Base-by-base conservation (phyloP, 306 rosid species). In the Pyrus pyrifolia region DNA sequence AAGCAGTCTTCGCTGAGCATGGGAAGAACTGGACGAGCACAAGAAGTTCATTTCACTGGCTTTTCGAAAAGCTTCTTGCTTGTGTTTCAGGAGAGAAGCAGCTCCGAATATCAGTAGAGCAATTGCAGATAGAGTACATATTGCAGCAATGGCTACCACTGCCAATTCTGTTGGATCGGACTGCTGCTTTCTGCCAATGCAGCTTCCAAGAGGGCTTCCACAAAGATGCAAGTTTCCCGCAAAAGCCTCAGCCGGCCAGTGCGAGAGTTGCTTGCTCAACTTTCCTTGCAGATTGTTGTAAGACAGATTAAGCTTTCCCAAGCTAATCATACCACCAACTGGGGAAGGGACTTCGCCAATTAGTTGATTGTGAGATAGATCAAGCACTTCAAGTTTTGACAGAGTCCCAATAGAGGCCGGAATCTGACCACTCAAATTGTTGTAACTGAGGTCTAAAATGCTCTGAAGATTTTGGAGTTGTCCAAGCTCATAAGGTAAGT, bases 401-500 rank as follows among this genome's bases (percentile, higher is more conserved):
- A 90, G 82, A 7, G 80, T 71, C 61, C 87, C 90, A 45, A 95
- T 76, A 14, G 87, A 83, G 14, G 86, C 55, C 8, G 99, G 99
- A 66, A 95, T 95, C 14, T 68, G 77, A 67, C 97, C 97, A 8
- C 88, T 88, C 69, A 95, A 85, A 82, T 86, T 87, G 75, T 95
- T 95, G 90, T 83, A 77, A 84, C 97, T 88, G 83, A 92, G 90
- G 90, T 92, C 93, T 45, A 95, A 83, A 63, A 87, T 64, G 85
- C 86, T 91, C 83, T 95, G 99, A 21, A 95, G 93, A 85, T 95
- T 95, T 81, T 88, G 96, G 65, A 92, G 90, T 78, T 86, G 91
- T 55, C 88, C 96, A 57, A 95, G 59, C 87, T 95, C 97, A 75
- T 2, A 55, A 9, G 97, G 97, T 38, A 92, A 78, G 74, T 89